Evolutionary conservation across 768 basidiomycete species (phyloP).

Genomic region (Auricularia cornea): DNA sequence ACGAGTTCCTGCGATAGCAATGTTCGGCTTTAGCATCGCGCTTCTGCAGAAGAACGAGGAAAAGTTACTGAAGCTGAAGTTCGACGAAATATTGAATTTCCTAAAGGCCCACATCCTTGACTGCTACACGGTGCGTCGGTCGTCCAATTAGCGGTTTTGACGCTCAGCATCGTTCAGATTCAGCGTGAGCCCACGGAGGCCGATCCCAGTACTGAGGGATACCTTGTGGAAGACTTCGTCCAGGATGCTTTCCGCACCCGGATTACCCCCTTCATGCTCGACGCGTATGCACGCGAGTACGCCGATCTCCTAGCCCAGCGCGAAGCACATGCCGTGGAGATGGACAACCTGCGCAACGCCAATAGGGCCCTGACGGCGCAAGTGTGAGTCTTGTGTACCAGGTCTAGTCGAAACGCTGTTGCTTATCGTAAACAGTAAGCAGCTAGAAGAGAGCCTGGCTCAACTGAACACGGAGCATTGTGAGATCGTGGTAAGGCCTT

Average conservation of each 20-base stretch:
- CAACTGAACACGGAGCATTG: constrained; percentile 81
- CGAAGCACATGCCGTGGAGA: constrained; percentile 75
- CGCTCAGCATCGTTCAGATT: background rate
- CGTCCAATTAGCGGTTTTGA: background rate
- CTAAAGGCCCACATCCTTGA: constrained; percentile 79
- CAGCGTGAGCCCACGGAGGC: background rate
- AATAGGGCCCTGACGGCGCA: constrained; percentile 71
- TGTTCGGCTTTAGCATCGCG: constrained; percentile 89
- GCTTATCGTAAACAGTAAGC: constrained; percentile 45
- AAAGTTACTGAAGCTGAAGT: constrained; percentile 66
- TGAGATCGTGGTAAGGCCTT: constrained; percentile 45
- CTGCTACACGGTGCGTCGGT: constrained; percentile 51
- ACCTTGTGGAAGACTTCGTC: constrained; percentile 76
- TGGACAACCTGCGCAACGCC: constrained; percentile 72
- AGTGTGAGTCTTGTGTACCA: constrained; percentile 49
- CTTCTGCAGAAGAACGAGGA: constrained; percentile 86
- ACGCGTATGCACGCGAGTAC: constrained; percentile 82
- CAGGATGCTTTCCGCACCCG: constrained; percentile 75
- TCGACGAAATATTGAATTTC: constrained; percentile 83
- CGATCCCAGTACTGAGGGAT: constrained; percentile 21
- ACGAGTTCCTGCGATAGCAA: constrained; percentile 47
- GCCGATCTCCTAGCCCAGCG: constrained; percentile 67
- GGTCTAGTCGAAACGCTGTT: background rate
- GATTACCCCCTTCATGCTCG: constrained; percentile 95
- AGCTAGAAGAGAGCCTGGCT: constrained; percentile 67